phyloP scores from a whole-genome alignment of 176 grass and related monocot genomes.

The Oryza nivara region DNA sequence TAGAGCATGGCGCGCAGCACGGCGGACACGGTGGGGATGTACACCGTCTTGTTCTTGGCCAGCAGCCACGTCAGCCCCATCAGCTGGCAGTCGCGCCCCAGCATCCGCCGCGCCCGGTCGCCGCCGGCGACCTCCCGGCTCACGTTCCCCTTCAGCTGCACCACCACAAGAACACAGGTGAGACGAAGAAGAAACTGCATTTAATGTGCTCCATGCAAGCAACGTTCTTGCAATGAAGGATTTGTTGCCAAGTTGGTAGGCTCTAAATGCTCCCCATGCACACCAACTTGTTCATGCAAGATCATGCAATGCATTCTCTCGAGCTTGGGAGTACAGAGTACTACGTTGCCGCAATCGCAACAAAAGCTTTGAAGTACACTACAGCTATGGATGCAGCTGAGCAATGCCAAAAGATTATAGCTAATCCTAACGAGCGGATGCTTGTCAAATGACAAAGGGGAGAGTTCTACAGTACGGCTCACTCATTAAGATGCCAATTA shows the following conservation, averaged over 20 bases:
- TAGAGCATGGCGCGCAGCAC: conserved; percentile 95
- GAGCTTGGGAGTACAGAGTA: neutral
- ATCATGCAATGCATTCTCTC: neutral
- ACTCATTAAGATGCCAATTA: conserved; percentile 25
- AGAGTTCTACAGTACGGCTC: neutral
- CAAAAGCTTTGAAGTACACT: neutral
- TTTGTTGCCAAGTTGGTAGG: conserved; percentile 40
- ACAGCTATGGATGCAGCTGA: neutral
- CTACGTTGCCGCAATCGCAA: neutral
- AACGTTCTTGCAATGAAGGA: conserved; percentile 29
- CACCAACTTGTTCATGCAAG: conserved; percentile 21
- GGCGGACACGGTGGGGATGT: conserved; percentile 95
- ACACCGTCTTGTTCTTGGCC: conserved; percentile 86
- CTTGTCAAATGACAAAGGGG: neutral
- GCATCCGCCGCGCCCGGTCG: conserved; percentile 76
- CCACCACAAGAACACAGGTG: too few species aligned
- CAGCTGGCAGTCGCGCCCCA: conserved; percentile 97
- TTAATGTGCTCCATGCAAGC: conserved; percentile 53
- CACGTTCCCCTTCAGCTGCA: conserved; percentile 70
- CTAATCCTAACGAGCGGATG: neutral
- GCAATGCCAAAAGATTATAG: neutral
- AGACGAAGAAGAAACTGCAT: conserved; percentile 28
- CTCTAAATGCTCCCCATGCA: conserved; percentile 58
- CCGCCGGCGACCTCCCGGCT: conserved; percentile 46
- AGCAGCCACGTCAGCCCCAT: conserved; percentile 98